Percentiles rank a stretch among this genome's conserved stretches.
phyloP scores from a whole-genome alignment of 164 flowering plant genomes.

The Stephania cephalantha region DNA sequence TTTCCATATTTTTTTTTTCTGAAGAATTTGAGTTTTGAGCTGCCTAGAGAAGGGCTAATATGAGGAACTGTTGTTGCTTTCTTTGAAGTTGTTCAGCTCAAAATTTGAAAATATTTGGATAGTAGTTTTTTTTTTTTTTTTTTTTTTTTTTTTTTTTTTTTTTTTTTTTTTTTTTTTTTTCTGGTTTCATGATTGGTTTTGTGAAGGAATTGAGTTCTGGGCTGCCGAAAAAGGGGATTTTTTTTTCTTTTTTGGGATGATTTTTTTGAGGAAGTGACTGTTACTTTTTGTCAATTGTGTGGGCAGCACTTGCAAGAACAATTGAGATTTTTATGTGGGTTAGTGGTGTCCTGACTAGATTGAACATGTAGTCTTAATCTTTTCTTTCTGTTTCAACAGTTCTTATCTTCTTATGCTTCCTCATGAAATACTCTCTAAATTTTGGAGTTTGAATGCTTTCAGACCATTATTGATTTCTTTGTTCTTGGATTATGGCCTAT shows the following conservation, averaged over 20 bases:
- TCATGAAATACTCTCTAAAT: not conserved
- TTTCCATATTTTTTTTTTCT: too few species aligned
- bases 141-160: too few species aligned
- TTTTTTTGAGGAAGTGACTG: not conserved
- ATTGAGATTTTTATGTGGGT: not conserved
- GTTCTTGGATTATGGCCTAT: not conserved
- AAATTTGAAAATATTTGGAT: not conserved
- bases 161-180: too few species aligned
- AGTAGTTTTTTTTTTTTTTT: too few species aligned
- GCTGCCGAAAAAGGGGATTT: not conserved
- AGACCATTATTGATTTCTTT: not conserved
- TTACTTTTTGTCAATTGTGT: not conserved
- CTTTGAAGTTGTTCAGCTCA: too few species aligned
- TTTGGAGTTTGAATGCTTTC: not conserved
- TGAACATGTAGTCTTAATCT: not conserved
- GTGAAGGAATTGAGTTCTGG: not conserved
- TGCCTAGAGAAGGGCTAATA: not conserved
- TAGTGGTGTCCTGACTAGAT: not conserved
- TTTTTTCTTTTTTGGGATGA: not conserved
- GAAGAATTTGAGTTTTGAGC: not conserved
- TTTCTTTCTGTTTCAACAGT: not conserved
- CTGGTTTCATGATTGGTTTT: not conserved
- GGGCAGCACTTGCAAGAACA: not conserved
- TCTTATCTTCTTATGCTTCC: not conserved
- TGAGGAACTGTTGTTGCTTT: too few species aligned